Conservation (phyloP, 2,329 filamentous ascomycete genomes). For the Colletotrichum navitas region DNA sequence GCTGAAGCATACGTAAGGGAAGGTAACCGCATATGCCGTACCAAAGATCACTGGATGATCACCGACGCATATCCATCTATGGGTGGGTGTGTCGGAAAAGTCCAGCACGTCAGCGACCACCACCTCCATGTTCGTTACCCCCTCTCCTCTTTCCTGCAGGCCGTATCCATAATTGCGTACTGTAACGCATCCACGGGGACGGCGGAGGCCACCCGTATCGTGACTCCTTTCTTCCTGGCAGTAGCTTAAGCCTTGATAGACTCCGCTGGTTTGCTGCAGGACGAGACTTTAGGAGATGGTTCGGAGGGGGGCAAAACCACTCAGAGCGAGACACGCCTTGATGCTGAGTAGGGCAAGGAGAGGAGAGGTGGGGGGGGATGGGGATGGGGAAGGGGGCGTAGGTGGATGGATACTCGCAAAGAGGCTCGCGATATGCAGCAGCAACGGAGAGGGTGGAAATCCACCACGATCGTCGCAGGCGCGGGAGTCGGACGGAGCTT, state of each 20-base stretch:
- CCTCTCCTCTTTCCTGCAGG: slow-evolving; percentile 15
- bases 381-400: slow-evolving; percentile 1
- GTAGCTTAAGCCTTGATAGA: neutral
- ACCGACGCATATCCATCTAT: slow-evolving; percentile 29
- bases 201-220: slow-evolving; percentile 13
- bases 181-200: slow-evolving; percentile 15
- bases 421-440: slow-evolving; percentile 25
- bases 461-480: neutral
- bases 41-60: slow-evolving; percentile 42
- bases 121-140: neutral
- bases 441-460: slow-evolving; percentile 28
- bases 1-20: slow-evolving; percentile 9
- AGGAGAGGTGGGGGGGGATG: too few relatives aligned
- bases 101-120: slow-evolving; percentile 36
- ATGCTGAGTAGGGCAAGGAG: slow-evolving; percentile 10
- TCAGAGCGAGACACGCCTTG: slow-evolving; percentile 27
- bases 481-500: slow-evolving; percentile 10
- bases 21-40: slow-evolving; percentile 37
- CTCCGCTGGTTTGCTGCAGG: slow-evolving; percentile 30
- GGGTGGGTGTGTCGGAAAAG: slow-evolving; percentile 21
- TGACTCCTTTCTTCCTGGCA: slow-evolving; percentile 8
- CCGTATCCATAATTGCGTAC: neutral
- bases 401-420: slow-evolving; percentile 11
- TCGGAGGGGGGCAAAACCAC: slow-evolving; percentile 4
- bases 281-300: slow-evolving; percentile 16